Percentiles rank a stretch among this genome's conserved stretches.
These are phyloP conservation scores for Chaetomiaceae sp. DNA, from an alignment of 2,329 filamentous ascomycete genomes.

Conservation along the genomic window DNA sequence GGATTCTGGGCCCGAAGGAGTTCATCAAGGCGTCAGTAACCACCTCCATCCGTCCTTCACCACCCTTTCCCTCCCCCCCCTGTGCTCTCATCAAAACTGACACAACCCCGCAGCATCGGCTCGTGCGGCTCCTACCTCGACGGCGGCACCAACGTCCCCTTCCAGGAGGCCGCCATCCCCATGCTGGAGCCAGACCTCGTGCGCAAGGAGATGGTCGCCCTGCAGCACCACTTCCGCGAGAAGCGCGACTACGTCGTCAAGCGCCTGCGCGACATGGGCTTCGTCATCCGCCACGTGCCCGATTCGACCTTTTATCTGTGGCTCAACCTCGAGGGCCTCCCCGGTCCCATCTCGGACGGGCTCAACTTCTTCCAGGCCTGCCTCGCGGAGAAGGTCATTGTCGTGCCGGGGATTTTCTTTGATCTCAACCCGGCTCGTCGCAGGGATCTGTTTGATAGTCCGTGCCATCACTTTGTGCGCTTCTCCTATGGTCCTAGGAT, in stretches of 20 bases:
- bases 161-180: constrained; percentile 85
- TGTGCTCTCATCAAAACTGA: constrained; percentile 1
- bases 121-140: constrained; percentile 92
- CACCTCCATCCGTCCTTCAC: background rate
- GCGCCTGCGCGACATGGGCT: constrained; percentile 78
- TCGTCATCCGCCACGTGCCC: constrained; percentile 75
- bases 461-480: constrained; percentile 87
- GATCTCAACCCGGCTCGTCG: constrained; percentile 87
- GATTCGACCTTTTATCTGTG: constrained; percentile 94
- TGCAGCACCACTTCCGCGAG: constrained; percentile 81
- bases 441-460: constrained; percentile 86
- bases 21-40: constrained; percentile 72
- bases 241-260: constrained; percentile 89
- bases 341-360: constrained; percentile 80
- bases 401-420: constrained; percentile 97
- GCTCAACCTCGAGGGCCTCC: constrained; percentile 60
- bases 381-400: constrained; percentile 88
- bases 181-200: constrained; percentile 89
- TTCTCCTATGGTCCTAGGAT: constrained; percentile 79
- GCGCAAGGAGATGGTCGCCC: constrained; percentile 75
- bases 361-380: constrained; percentile 97
- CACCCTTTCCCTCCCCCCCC: background rate
- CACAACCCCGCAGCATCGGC: constrained; percentile 51
- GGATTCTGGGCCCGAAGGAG: constrained; percentile 93
- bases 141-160: constrained; percentile 88